Evolutionary conservation across 495 filamentous ascomycete genomes (phyloP).

Genomic region (Neurospora tetraspora): DNA sequence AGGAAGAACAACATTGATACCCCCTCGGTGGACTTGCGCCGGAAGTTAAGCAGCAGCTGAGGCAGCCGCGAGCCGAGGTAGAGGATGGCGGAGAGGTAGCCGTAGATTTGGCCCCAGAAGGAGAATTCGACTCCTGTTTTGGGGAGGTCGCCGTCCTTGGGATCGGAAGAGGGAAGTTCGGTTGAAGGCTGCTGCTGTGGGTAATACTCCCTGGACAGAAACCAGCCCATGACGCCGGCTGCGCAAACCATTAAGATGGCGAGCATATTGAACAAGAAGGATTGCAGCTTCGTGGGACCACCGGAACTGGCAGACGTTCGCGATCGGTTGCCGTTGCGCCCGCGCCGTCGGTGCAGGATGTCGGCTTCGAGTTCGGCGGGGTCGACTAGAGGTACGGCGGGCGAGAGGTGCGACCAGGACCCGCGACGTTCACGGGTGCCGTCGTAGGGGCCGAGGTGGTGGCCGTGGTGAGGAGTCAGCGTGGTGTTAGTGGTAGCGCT

Average conservation of each 20-base stretch:
- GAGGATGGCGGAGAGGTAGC: constrained; percentile 73
- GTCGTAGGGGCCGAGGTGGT: background rate
- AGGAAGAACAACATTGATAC: constrained; percentile 90
- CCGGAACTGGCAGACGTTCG: constrained; percentile 13
- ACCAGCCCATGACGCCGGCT: constrained; percentile 82
- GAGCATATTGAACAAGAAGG: constrained; percentile 57
- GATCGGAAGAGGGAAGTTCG: background rate
- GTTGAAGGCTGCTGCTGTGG: constrained; percentile 1
- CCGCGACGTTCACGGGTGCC: constrained; percentile 34
- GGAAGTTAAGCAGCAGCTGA: constrained; percentile 82
- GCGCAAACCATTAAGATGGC: constrained; percentile 69
- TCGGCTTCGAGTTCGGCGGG: constrained; percentile 9
- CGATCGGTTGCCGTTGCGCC: background rate
- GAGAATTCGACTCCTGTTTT: constrained; percentile 16
- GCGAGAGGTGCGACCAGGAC: constrained; percentile 57
- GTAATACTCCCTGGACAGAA: constrained; percentile 42
- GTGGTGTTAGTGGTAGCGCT: background rate
- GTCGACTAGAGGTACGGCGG: constrained; percentile 60
- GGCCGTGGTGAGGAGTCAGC: background rate
- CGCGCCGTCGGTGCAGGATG: background rate
- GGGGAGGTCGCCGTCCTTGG: constrained; percentile 4
- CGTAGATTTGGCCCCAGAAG: constrained; percentile 72
- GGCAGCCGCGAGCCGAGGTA: constrained; percentile 85
- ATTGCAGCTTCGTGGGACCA: constrained; percentile 41
- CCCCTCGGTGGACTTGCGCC: constrained; percentile 82